Evolutionary conservation across 2,329 filamentous ascomycete species (phyloP).

Genomic region (Fusarium agapanthi): DNA sequence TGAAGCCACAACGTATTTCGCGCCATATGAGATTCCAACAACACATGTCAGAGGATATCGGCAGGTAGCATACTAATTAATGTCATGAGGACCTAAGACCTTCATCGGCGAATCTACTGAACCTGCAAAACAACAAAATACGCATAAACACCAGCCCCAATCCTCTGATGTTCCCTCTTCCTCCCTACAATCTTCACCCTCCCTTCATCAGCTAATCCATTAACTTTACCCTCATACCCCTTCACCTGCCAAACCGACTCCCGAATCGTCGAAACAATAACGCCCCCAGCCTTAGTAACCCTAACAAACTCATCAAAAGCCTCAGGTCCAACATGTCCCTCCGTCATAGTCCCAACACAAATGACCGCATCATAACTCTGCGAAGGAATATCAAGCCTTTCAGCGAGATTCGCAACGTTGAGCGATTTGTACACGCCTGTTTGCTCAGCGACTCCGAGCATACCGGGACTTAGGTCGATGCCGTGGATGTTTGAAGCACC

Average conservation of each 20-base stretch:
- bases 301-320: slow-evolving; percentile 57
- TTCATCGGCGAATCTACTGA: background rate
- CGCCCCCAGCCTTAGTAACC: slow-evolving; percentile 52
- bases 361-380: slow-evolving; percentile 56
- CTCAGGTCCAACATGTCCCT: slow-evolving; percentile 58
- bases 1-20: background rate
- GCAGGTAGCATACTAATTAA: too few species aligned
- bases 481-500: slow-evolving; percentile 55
- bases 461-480: slow-evolving; percentile 57
- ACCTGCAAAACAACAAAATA: slow-evolving; percentile 15
- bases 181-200: slow-evolving; percentile 1
- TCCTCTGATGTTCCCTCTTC: background rate
- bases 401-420: slow-evolving; percentile 53
- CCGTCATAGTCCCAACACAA: slow-evolving; percentile 62
- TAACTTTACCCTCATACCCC: slow-evolving; percentile 54
- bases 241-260: slow-evolving; percentile 55
- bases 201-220: slow-evolving; percentile 25
- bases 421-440: slow-evolving; percentile 55
- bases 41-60: background rate
- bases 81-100: too few species aligned
- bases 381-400: slow-evolving; percentile 47
- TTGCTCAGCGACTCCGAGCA: slow-evolving; percentile 56
- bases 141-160: slow-evolving; percentile 16
- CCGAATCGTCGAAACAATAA: slow-evolving; percentile 58
- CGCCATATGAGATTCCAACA: background rate